These are phyloP conservation scores for Candida stauntonica DNA, from an alignment of 805 yeast species.

Conservation along the genomic window DNA sequence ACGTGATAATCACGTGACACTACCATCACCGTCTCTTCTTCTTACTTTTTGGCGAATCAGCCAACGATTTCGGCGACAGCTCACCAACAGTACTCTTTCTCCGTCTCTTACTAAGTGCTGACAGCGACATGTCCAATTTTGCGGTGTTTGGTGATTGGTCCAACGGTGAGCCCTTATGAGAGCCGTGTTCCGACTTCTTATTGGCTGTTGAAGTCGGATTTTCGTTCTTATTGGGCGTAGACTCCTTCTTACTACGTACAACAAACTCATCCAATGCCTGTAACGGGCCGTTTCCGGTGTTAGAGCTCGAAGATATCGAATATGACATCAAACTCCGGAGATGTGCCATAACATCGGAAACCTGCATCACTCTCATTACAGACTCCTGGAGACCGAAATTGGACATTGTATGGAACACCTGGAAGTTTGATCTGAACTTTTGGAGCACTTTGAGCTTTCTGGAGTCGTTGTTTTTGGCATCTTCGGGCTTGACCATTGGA, in stretches of 20 bases:
- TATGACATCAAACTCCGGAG: slow-evolving; percentile 61
- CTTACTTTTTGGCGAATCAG: slow-evolving; percentile 15
- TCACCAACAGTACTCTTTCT: slow-evolving; percentile 26
- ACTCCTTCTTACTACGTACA: slow-evolving; percentile 11
- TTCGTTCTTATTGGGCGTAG: not conserved
- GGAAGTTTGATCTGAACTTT: slow-evolving; percentile 34
- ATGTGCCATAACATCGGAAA: slow-evolving; percentile 74
- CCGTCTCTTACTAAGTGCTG: slow-evolving; percentile 33
- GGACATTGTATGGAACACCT: slow-evolving; percentile 45
- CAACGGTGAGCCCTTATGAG: slow-evolving; percentile 10
- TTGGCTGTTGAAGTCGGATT: no score
- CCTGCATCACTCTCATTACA: slow-evolving; percentile 67
- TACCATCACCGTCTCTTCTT: slow-evolving; percentile 1
- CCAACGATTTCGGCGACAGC: slow-evolving; percentile 22
- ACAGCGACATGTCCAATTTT: slow-evolving; percentile 30
- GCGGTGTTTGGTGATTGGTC: slow-evolving; percentile 15
- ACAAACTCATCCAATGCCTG: slow-evolving; percentile 46
- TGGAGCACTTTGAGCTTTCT: slow-evolving; percentile 22
- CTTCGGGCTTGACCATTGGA: not conserved
- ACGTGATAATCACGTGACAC: no score
- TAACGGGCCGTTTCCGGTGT: slow-evolving; percentile 40
- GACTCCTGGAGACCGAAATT: slow-evolving; percentile 60
- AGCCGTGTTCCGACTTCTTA: slow-evolving; percentile 1
- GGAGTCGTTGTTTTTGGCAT: slow-evolving; percentile 7
- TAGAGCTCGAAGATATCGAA: slow-evolving; percentile 42